Evolutionary conservation across 371 early-diverging fungal genomes (phyloP), one percentile per base, ranked within the genome.

Genomic region (Actinomucor elegans): DNA sequence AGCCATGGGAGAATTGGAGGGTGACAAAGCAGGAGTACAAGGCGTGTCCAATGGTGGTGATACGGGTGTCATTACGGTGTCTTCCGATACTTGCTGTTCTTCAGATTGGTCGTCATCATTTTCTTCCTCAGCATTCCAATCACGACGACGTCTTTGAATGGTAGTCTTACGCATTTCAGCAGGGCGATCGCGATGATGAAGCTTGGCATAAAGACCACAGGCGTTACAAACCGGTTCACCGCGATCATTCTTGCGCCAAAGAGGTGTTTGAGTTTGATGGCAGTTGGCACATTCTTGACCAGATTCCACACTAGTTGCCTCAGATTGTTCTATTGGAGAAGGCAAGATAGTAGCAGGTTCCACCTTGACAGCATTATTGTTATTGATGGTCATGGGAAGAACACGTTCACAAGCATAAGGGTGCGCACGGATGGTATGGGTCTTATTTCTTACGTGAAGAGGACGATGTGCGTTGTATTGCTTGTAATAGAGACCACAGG

Each of bases 171-270:
- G 40, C 60, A 64, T 59, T 26, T 59, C 59, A 27, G 60, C 65
- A 26, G 65, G 65, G 11, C 65, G 41, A 45, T 64, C 65, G 29
- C 60, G 59, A 48, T 64, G 59, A 48, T 64, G 65, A 37, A 64
- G 60, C 23, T 64, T 64, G 38, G 65, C 65, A 66, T 94, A 94
- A 5, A 96, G 73, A 14, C 94, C 94, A 49, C 95, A 94, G 0
- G 96, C 94, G 64, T 94, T 95, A 69, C 97, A 94, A 17, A 94
- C 86, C 15, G 88, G 80, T 59, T 89, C 84, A 14, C 92, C 93
- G 34, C 87, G 80, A 17, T 85, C 83, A 59, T 92, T 89, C 62
- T 92, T 85, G 3, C 96, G 80, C 95, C 95, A 95, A 35, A 94
- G 83, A 4, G 95, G 94, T 1, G 95, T 96, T 47, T 87, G 83